phyloP scores from a whole-genome alignment of 106 monocot species.

The Iris macrosiphon region DNA sequence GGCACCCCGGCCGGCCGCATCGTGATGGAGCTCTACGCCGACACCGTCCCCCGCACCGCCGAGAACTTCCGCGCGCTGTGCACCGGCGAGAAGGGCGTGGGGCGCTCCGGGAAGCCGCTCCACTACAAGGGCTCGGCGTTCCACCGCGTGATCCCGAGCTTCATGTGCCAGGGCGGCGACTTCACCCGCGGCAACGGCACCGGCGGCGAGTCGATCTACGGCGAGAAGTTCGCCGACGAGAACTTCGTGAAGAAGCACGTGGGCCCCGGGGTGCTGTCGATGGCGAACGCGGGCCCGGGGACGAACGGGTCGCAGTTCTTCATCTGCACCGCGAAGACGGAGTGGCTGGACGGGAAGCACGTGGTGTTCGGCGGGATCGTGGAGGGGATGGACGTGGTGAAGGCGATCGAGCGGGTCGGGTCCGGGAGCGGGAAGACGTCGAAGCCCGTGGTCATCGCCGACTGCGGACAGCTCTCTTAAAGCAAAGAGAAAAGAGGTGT shows the following conservation, averaged over 20 bases:
- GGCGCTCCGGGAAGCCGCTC: slow-evolving; percentile 49
- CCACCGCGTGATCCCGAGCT: slow-evolving; percentile 67
- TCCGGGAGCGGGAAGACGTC: slow-evolving; percentile 26
- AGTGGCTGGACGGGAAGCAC: slow-evolving; percentile 69
- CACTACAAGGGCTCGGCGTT: slow-evolving; percentile 66
- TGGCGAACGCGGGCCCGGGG: slow-evolving; percentile 69
- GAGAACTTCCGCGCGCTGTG: slow-evolving; percentile 52
- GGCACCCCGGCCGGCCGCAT: slow-evolving; percentile 25
- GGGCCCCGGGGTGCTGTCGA: slow-evolving; percentile 57
- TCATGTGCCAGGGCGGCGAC: slow-evolving; percentile 89
- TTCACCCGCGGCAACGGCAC: slow-evolving; percentile 71
- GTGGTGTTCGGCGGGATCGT: slow-evolving; percentile 65
- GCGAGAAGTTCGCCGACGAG: slow-evolving; percentile 66
- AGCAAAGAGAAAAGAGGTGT: too few species aligned
- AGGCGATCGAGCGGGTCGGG: slow-evolving; percentile 46
- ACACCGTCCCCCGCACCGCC: slow-evolving; percentile 27
- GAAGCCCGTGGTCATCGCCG: slow-evolving; percentile 33
- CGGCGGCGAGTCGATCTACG: slow-evolving; percentile 80
- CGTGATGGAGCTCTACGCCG: slow-evolving; percentile 46
- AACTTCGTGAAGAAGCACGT: slow-evolving; percentile 51
- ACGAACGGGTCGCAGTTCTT: slow-evolving; percentile 91
- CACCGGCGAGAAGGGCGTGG: slow-evolving; percentile 71
- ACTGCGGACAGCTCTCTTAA: slow-evolving; percentile 53
- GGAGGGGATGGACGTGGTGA: slow-evolving; percentile 48
- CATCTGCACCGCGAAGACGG: slow-evolving; percentile 47